Conservation (phyloP, 176 grass and related monocot genomes). For the Aechmea fasciata region DNA sequence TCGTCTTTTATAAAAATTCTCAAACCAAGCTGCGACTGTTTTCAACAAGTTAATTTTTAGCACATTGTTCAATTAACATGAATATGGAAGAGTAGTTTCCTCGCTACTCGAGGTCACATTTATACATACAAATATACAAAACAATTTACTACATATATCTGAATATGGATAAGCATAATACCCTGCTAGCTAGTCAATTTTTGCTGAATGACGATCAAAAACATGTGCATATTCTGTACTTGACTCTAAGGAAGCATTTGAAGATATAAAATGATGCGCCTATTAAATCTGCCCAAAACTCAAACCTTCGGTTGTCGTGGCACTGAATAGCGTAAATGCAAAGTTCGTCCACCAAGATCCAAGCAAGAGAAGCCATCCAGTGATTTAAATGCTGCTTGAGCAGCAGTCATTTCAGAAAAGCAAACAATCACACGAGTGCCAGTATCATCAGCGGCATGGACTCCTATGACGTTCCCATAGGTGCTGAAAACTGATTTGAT, state of each 20-base stretch:
- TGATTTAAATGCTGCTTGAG: constrained; percentile 48
- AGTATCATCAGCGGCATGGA: constrained; percentile 55
- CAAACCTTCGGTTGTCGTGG: constrained; percentile 40
- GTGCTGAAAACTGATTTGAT: constrained; percentile 40
- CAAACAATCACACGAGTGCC: constrained; percentile 60
- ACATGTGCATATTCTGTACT: background rate
- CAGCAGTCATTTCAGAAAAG: constrained; percentile 46
- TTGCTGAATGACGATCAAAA: background rate
- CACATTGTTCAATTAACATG: no score
- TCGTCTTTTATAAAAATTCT: no score
- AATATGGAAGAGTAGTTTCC: no score
- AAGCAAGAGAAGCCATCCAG: constrained; percentile 49
- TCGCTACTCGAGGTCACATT: no score
- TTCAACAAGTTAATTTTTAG: no score
- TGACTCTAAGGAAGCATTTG: background rate
- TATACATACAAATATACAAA: no score
- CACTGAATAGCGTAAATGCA: constrained; percentile 66
- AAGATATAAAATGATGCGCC: background rate
- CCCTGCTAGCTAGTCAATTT: no score
- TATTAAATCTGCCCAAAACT: background rate
- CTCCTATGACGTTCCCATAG: constrained; percentile 51
- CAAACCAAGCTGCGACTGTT: no score
- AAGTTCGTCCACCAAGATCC: constrained; percentile 33
- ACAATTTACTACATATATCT: no score
- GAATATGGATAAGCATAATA: no score